Percentiles rank a stretch among this genome's conserved stretches.
These are phyloP conservation scores for Jaapia argillacea DNA, from an alignment of 768 basidiomycete genomes.

Conservation along the genomic window DNA sequence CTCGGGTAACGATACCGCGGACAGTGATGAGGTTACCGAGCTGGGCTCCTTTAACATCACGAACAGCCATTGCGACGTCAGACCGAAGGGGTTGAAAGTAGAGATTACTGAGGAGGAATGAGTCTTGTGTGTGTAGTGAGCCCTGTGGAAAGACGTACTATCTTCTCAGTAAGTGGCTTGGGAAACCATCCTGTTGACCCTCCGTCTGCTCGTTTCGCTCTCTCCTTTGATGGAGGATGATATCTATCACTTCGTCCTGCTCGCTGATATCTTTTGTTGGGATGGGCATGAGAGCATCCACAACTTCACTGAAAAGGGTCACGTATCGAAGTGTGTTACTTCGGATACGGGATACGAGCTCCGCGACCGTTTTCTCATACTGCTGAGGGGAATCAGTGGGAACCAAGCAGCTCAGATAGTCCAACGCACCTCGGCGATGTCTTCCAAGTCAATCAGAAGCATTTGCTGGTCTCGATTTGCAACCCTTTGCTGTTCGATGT, in stretches of 20 bases:
- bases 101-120: slow-evolving; percentile 54
- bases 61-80: slow-evolving; percentile 75
- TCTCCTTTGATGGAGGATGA: slow-evolving; percentile 88
- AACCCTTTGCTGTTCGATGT: slow-evolving; percentile 61
- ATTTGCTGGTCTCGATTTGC: slow-evolving; percentile 91
- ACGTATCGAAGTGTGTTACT: slow-evolving; percentile 87
- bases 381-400: slow-evolving; percentile 18
- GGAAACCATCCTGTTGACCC: slow-evolving; percentile 70
- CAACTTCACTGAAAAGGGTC: slow-evolving; percentile 77
- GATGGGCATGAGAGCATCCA: slow-evolving; percentile 82
- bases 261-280: slow-evolving; percentile 87
- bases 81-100: slow-evolving; percentile 86
- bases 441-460: slow-evolving; percentile 83
- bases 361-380: slow-evolving; percentile 63
- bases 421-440: slow-evolving; percentile 65
- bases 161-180: slow-evolving; percentile 83
- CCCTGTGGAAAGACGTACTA: slow-evolving; percentile 57
- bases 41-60: slow-evolving; percentile 77
- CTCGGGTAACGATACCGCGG: slow-evolving; percentile 95
- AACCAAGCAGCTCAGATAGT: slow-evolving; percentile 3
- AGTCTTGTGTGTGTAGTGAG: slow-evolving; percentile 2
- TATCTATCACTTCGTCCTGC: slow-evolving; percentile 91
- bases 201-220: slow-evolving; percentile 82
- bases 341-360: slow-evolving; percentile 71
- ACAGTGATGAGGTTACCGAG: slow-evolving; percentile 94